Evolutionary conservation across 257 asterid species (phyloP).

Genomic region (Salvia hispanica): DNA sequence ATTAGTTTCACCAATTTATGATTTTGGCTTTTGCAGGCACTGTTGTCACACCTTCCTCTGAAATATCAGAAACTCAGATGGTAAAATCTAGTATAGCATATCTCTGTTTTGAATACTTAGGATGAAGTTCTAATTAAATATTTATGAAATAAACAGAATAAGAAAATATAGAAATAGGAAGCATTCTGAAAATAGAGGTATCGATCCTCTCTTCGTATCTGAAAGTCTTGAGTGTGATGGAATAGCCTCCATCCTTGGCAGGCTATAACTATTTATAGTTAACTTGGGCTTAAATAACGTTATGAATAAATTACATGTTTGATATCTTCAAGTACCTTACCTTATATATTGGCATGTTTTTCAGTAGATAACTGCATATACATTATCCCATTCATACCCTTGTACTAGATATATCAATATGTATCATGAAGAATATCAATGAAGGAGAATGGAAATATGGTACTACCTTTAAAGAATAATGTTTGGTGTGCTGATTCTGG

Average conservation of each 20-base stretch:
- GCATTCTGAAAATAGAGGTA: conserved; percentile 1
- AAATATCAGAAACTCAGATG: conserved; percentile 87
- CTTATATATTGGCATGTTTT: conserved; percentile 10
- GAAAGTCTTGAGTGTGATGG: conserved; percentile 20
- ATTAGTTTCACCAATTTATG: conserved; percentile 31
- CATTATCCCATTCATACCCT: neutral
- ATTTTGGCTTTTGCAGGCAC: conserved; percentile 62
- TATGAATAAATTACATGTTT: conserved; percentile 3
- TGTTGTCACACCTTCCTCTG: conserved; percentile 69
- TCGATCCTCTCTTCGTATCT: neutral
- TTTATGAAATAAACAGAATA: conserved; percentile 6
- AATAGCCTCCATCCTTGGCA: neutral
- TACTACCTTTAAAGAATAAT: neutral
- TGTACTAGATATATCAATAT: conserved; percentile 11
- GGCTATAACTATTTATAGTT: neutral
- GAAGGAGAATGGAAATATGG: neutral
- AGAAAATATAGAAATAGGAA: neutral
- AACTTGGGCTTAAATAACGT: neutral
- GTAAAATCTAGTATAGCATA: conserved; percentile 45
- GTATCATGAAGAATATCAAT: conserved; percentile 3
- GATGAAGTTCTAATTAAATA: conserved; percentile 6
- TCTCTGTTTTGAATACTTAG: conserved; percentile 20
- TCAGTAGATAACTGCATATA: neutral
- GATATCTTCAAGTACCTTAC: neutral
- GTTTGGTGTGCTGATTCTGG: conserved; percentile 29